A percentile compares a stretch with the other conserved stretches of the same genome.
phyloP scores from a whole-genome alignment of 495 filamentous ascomycete species.

The Aspergillus homomorphus region DNA sequence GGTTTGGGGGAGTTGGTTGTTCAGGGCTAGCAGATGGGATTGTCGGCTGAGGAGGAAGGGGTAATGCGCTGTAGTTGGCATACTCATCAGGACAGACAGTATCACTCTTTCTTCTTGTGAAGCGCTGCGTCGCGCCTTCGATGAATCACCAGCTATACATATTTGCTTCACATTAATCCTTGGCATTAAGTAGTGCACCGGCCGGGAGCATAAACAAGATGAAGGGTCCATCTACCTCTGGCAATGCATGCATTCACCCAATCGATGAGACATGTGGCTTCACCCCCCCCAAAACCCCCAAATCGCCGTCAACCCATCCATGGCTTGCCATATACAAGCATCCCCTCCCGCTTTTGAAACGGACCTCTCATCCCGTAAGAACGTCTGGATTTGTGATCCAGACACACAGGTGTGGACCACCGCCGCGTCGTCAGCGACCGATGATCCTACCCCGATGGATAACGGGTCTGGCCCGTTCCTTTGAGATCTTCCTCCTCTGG shows the following conservation, averaged over 20 bases:
- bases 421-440: not conserved
- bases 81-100: no score
- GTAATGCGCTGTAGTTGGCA: no score
- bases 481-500: not conserved
- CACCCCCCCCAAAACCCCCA: no score
- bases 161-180: no score
- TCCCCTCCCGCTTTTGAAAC: not conserved
- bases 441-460: not conserved
- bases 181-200: no score
- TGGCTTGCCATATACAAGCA: not conserved
- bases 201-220: no score
- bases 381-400: not conserved
- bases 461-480: not conserved
- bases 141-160: no score
- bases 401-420: not conserved
- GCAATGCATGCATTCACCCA: not conserved
- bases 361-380: not conserved
- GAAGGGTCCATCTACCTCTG: not conserved
- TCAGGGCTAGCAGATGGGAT: no score
- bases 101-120: no score
- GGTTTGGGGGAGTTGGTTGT: no score
- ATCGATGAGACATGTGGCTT: not conserved
- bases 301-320: not conserved
- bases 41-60: no score
- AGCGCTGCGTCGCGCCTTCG: no score